Conservation (phyloP, 2,329 filamentous ascomycete species). For the Beauveria pseudobassiana region DNA sequence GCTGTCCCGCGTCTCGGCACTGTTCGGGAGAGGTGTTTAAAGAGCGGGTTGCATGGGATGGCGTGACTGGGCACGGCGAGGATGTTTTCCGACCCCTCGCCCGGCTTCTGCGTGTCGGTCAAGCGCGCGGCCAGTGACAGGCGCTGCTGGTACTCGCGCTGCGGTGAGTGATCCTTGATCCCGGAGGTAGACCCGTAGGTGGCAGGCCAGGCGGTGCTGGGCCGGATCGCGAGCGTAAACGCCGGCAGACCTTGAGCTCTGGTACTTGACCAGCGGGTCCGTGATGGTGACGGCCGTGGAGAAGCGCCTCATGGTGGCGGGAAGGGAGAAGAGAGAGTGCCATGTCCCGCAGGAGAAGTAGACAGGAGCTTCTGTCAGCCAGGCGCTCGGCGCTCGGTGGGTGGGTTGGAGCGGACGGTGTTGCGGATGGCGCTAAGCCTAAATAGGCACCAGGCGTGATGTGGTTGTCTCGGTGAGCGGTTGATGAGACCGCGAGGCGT, state of each 20-base stretch:
- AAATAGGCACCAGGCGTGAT: background rate
- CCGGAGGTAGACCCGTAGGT: conserved; percentile 66
- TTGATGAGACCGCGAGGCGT: background rate
- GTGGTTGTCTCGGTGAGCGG: background rate
- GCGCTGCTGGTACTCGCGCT: conserved; percentile 57
- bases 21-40: conserved; percentile 50
- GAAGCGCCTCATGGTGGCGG: conserved; percentile 25
- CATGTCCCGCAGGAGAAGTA: background rate
- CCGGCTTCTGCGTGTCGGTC: conserved; percentile 24
- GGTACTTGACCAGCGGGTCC: conserved; percentile 71
- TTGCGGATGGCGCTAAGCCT: background rate
- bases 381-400: background rate
- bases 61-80: conserved; percentile 47
- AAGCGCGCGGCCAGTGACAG: conserved; percentile 52
- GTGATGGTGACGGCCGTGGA: conserved; percentile 51
- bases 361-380: background rate
- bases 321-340: background rate
- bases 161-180: conserved; percentile 74
- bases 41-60: conserved; percentile 51
- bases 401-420: background rate
- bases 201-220: conserved; percentile 65
- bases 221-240: conserved; percentile 61
- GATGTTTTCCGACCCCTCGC: conserved; percentile 23
- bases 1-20: conserved; percentile 45
- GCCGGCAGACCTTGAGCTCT: conserved; percentile 60